phyloP scores from a whole-genome alignment of 257 asterid species.

The Orobanche coerulescens region DNA sequence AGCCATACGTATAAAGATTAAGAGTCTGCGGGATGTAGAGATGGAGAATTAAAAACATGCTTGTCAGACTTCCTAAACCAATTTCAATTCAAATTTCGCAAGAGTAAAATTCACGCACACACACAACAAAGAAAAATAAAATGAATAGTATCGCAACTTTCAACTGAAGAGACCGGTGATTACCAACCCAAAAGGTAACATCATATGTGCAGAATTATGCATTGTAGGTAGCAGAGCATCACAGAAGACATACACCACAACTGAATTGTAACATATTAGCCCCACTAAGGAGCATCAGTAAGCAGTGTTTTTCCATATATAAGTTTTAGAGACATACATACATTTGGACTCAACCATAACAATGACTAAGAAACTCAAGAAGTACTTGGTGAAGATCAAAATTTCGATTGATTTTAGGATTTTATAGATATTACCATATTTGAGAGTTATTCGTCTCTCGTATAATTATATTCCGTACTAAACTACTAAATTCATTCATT shows the following conservation, averaged over 20 bases:
- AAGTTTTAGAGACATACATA: not conserved
- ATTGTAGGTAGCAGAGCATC: not conserved
- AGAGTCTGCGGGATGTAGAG: constrained; percentile 41
- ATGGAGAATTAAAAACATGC: not conserved
- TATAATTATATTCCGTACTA: not conserved
- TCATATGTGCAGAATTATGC: too few relatives aligned
- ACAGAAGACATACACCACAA: not conserved
- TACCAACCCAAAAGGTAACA: not conserved
- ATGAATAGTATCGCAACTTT: not conserved
- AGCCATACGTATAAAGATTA: constrained; percentile 58
- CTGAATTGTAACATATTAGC: not conserved
- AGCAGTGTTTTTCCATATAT: not conserved
- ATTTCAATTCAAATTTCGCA: not conserved
- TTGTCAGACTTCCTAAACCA: constrained; percentile 6
- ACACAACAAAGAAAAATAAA: not conserved
- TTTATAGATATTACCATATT: not conserved
- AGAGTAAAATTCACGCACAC: not conserved
- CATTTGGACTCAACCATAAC: not conserved
- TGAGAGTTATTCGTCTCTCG: not conserved
- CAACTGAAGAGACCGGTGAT: not conserved
- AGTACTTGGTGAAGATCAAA: not conserved
- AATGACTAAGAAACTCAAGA: not conserved
- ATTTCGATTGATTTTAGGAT: not conserved
- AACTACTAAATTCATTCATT: not conserved
- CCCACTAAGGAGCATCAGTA: not conserved